Evolutionary conservation across 805 yeast genomes (phyloP), one percentile per base, ranked within the genome.

Genomic region (Pichia kluyveri): DNA sequence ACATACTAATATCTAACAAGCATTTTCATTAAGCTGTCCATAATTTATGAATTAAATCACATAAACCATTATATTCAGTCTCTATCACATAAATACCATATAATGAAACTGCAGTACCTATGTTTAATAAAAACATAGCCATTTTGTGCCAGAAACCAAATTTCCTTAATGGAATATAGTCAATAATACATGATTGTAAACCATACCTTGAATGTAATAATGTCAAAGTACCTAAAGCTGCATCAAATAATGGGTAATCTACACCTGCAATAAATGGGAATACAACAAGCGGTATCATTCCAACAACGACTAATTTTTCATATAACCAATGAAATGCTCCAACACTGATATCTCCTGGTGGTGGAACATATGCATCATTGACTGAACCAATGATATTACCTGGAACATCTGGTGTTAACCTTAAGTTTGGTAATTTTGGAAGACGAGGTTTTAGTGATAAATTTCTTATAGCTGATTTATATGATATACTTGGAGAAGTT

Each of bases 291-390:
- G 99, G 99, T 26, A 88, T 75, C 63, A 90, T 70, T 11, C 82
- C 79, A 17, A 83, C 64, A 4, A 95, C 74, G 36, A 88, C 69
- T 5, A 78, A 59, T 56, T 86, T 79, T 72, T 91, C 99, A 58
- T 82, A 81, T n/a, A 86, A 71, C 99, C 99, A 91, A 71, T 90
- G 98, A 64, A 79, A 76, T 26, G 95, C 85, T 43, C 98, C 97
- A 60, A 88, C 90, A 44, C 72, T 60, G 54, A 73, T 77, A 59
- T 77, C 72, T 6, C 81, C 63, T 39, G 72, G 66, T 38, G 97
- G 97, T 15, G 79, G 69, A 34, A 70, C 68, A 59, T 75, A 84
- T 15, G 98, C 89, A 53, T 93, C 98, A 66, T 91, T 93, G 43
- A 90, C 96, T 8, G 90, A 80, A n/a, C 97, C 98, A 42, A 82